A percentile compares a stretch with the other conserved stretches of the same genome.
phyloP scores from a whole-genome alignment of 2,329 filamentous ascomycete genomes.

The Penicillium griseofulvum region DNA sequence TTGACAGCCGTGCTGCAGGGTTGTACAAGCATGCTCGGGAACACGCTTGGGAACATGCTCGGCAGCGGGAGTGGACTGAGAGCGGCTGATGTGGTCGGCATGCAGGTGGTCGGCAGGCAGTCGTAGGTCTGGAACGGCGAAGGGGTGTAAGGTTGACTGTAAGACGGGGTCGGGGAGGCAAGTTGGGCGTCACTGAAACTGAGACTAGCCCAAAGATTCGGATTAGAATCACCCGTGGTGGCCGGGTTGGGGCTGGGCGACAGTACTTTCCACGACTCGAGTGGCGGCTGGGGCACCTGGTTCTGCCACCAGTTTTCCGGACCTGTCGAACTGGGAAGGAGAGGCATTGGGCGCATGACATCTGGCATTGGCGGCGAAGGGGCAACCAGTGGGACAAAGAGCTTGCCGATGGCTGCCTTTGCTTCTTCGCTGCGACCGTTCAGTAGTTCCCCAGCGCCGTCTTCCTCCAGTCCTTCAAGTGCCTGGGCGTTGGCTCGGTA shows the following conservation, averaged over 20 bases:
- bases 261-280: conserved; percentile 87
- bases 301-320: conserved; percentile 79
- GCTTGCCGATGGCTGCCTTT: conserved; percentile 76
- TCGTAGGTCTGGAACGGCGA: conserved; percentile 69
- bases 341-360: conserved; percentile 78
- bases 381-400: conserved; percentile 82
- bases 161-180: conserved; percentile 75
- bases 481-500: conserved; percentile 85
- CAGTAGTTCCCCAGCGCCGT: conserved; percentile 89
- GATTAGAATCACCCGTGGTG: conserved; percentile 69
- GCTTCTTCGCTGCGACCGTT: conserved; percentile 90
- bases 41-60: conserved; percentile 62
- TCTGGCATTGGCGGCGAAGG: conserved; percentile 87
- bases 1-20: conserved; percentile 77
- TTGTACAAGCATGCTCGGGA: conserved; percentile 70
- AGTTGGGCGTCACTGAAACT: conserved; percentile 69
- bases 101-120: conserved; percentile 70
- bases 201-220: conserved; percentile 77
- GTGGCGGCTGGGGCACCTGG: conserved; percentile 63
- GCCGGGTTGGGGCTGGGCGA: conserved; percentile 78
- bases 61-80: conserved; percentile 77
- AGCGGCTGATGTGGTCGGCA: conserved; percentile 69
- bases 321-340: conserved; percentile 78
- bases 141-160: conserved; percentile 73
- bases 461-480: conserved; percentile 93